A percentile compares a stretch with the other conserved stretches of the same genome.
These are phyloP conservation scores for Mycoemilia scoparia DNA, from an alignment of 192 early-diverging fungal genomes.

Conservation along the genomic window DNA sequence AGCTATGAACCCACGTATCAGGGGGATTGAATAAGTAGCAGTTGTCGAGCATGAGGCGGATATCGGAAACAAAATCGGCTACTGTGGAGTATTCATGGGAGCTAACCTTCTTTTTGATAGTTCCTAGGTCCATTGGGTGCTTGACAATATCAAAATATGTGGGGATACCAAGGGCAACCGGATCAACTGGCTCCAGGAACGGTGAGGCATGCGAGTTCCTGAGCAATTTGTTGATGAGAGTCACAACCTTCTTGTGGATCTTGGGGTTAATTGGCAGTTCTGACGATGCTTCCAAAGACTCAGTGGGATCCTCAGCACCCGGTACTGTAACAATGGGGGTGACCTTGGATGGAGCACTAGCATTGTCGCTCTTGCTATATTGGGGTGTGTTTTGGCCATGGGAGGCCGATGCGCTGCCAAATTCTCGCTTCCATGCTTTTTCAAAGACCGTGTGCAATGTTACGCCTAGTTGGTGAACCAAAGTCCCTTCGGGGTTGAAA, in stretches of 20 bases:
- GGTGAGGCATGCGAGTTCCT: conserved; percentile 14
- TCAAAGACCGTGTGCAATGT: conserved; percentile 24
- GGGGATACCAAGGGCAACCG: conserved; percentile 62
- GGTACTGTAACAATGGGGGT: too few relatives aligned
- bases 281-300: too few relatives aligned
- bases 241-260: conserved; percentile 4
- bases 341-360: too few relatives aligned
- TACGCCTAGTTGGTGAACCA: conserved; percentile 33
- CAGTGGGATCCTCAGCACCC: too few relatives aligned
- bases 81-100: conserved; percentile 36
- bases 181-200: conserved; percentile 67
- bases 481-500: conserved; percentile 34
- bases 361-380: too few relatives aligned
- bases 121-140: conserved; percentile 76
- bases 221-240: conserved; percentile 11
- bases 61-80: conserved; percentile 57
- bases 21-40: conserved; percentile 71
- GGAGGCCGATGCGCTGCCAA: too few relatives aligned
- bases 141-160: conserved; percentile 72
- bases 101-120: conserved; percentile 53
- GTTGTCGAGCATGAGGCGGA: conserved; percentile 67
- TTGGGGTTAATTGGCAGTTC: conserved; percentile 1
- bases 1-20: too few relatives aligned
- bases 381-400: too few relatives aligned
- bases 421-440: conserved; percentile 9